Percentiles rank a stretch among this genome's conserved stretches.
phyloP scores from a whole-genome alignment of 2,329 filamentous ascomycete species.

The Knufia fluminis region DNA sequence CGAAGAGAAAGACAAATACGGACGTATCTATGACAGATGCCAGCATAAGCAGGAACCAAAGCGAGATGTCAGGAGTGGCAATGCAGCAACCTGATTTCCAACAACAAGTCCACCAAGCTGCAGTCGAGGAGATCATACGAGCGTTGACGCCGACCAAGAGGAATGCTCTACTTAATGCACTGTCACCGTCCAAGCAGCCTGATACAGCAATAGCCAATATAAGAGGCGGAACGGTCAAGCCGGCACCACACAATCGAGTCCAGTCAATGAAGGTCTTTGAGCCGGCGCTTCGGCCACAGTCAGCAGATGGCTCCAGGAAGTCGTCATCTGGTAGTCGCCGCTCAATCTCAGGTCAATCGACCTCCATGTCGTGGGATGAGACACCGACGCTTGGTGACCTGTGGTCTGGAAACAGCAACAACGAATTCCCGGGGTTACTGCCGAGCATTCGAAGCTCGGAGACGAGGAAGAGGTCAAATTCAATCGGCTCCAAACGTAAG shows the following conservation, averaged over 20 bases:
- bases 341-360: conserved; percentile 8
- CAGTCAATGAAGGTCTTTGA: neutral
- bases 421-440: conserved; percentile 9
- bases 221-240: neutral
- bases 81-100: conserved; percentile 22
- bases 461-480: conserved; percentile 12
- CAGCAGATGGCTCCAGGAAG: conserved; percentile 6
- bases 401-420: conserved; percentile 4
- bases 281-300: neutral
- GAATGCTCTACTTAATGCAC: conserved; percentile 26
- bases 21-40: conserved; percentile 44
- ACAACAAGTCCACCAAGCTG: conserved; percentile 34
- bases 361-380: neutral
- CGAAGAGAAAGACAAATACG: conserved; percentile 26
- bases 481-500: conserved; percentile 19
- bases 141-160: conserved; percentile 17
- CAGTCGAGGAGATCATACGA: conserved; percentile 26
- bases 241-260: neutral
- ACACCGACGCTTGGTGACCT: neutral
- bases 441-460: conserved; percentile 3
- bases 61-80: conserved; percentile 33
- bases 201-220: neutral
- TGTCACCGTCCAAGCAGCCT: conserved; percentile 18
- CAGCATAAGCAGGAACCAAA: conserved; percentile 32
- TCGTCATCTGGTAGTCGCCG: conserved; percentile 17